Conservation (phyloP, 306 rosid genomes). For the Rosa chinensis region DNA sequence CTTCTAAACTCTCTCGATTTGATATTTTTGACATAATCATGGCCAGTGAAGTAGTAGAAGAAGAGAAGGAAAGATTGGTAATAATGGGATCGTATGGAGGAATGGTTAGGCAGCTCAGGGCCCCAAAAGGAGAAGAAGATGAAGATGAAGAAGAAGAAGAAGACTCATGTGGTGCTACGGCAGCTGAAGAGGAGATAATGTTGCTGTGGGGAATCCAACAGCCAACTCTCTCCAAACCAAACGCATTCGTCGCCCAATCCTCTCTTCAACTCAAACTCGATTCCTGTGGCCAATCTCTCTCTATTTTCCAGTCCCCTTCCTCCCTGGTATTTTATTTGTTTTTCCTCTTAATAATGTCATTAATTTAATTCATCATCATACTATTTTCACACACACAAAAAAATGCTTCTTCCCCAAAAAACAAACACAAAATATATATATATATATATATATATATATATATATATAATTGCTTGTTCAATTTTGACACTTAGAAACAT, state of each 20-base stretch:
- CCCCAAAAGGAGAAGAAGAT: neutral
- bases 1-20: neutral
- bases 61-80: slow-evolving; percentile 27
- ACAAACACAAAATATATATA: too few species aligned
- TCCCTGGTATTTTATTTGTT: slow-evolving; percentile 47
- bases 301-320: slow-evolving; percentile 86
- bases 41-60: slow-evolving; percentile 2
- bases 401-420: neutral
- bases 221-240: slow-evolving; percentile 71
- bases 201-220: slow-evolving; percentile 81
- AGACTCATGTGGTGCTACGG: slow-evolving; percentile 8
- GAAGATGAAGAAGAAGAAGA: neutral
- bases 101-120: slow-evolving; percentile 13
- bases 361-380: neutral
- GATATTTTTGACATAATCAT: neutral
- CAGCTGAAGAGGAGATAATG: slow-evolving; percentile 86
- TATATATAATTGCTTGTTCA: neutral
- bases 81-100: slow-evolving; percentile 29
- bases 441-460: too few species aligned
- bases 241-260: slow-evolving; percentile 73
- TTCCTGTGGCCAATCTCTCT: slow-evolving; percentile 79
- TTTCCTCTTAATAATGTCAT: neutral
- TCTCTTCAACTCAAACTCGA: slow-evolving; percentile 62
- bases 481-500: neutral
- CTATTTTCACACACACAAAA: neutral